Evolutionary conservation across 345 rosid species (phyloP).

Genomic region (Iberis pinnata): DNA sequence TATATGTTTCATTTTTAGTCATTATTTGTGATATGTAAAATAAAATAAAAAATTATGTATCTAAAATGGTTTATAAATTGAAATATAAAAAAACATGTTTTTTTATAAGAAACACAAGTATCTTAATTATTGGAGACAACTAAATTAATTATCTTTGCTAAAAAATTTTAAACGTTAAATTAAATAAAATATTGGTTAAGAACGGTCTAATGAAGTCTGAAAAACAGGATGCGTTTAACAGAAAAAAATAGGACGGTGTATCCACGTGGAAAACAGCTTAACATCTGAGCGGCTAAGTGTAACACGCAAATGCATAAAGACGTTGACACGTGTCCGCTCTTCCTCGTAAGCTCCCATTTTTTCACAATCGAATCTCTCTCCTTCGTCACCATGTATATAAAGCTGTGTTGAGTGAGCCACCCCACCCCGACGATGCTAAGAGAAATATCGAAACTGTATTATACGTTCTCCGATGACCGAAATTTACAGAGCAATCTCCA

Average conservation of each 20-base stretch:
- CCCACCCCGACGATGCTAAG: background rate
- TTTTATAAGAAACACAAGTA: too few relatives aligned
- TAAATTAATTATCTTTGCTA: too few relatives aligned
- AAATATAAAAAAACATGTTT: too few relatives aligned
- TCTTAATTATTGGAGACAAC: too few relatives aligned
- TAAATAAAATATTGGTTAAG: too few relatives aligned
- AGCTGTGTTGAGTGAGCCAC: constrained; percentile 15
- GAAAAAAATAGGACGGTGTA: constrained; percentile 6
- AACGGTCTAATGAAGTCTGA: too few relatives aligned
- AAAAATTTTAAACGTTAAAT: too few relatives aligned
- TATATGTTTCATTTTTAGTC: too few relatives aligned
- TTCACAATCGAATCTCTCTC: constrained; percentile 2
- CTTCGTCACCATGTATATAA: constrained; percentile 13
- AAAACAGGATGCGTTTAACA: constrained; percentile 8
- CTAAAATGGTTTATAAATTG: too few relatives aligned
- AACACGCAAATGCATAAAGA: constrained; percentile 11
- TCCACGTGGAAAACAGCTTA: constrained; percentile 25
- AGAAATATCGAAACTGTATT: background rate
- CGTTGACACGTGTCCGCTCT: constrained; percentile 6
- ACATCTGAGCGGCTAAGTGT: constrained; percentile 16
- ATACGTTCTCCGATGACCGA: constrained; percentile 19
- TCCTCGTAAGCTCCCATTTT: constrained; percentile 23
- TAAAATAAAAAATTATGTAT: too few relatives aligned
- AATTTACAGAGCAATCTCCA: constrained; percentile 18
- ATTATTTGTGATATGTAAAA: too few relatives aligned